These are phyloP conservation scores for Akanthomyces muscarius DNA, from an alignment of 2,329 filamentous ascomycete species.

Conservation along the genomic window DNA sequence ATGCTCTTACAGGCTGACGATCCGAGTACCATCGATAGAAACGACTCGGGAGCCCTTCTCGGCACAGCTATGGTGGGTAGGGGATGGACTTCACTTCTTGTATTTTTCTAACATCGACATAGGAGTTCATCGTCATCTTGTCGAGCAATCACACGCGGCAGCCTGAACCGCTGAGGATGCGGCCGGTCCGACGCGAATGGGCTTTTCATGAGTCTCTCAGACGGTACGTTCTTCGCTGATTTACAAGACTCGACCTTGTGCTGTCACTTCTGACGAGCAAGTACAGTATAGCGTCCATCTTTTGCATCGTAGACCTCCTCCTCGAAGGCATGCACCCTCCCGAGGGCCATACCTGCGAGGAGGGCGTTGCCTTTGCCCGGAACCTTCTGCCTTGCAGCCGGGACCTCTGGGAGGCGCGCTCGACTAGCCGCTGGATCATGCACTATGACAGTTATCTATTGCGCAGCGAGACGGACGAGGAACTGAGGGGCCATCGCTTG, in stretches of 20 bases:
- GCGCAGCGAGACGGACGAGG: not conserved
- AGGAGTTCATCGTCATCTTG: not conserved
- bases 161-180: not conserved
- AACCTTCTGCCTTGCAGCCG: not conserved
- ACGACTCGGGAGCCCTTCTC: not conserved
- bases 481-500: not conserved
- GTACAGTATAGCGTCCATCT: not conserved
- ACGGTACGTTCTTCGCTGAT: not conserved
- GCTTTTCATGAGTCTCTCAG: not conserved
- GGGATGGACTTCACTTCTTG: not conserved
- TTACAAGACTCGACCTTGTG: not conserved
- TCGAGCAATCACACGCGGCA: not conserved
- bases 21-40: not conserved
- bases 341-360: not conserved
- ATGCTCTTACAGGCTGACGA: conserved; percentile 11
- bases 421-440: not conserved
- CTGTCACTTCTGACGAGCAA: not conserved
- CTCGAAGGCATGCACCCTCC: conserved; percentile 8
- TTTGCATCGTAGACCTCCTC: conserved; percentile 8
- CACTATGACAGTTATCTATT: not conserved
- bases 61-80: not conserved
- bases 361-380: not conserved
- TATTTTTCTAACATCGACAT: not conserved
- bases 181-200: not conserved
- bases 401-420: conserved; percentile 11